Evolutionary conservation across 768 basidiomycete genomes (phyloP), one percentile per base, ranked within the genome.

Genomic region (Boletus patriciae): DNA sequence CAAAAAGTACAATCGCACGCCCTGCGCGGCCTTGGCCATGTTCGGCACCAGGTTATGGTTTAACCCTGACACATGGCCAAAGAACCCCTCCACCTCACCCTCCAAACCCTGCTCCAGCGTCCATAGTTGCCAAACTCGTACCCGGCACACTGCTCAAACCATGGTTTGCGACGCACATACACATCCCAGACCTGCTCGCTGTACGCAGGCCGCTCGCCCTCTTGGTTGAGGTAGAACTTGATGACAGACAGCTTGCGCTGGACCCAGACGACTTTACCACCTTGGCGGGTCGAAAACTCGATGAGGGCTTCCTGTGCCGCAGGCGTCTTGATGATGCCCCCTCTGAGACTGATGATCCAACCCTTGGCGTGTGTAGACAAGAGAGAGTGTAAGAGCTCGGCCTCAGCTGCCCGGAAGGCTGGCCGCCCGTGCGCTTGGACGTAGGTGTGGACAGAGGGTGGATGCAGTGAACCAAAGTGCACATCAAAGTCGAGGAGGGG

Each of bases 281-380:
- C 76, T 19, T 63, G 56, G 4, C 69, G 77, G 33, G 73, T 73
- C 31, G 78, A 78, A 69, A 91, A 94, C 18, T 78, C 72, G 70
- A 85, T 80, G 57, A 99, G 77, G 6, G 91, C 66, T 16, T 88
- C 77, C 31, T 95, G 79, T 12, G 92, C 89, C 40, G 77, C 80
- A 1, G 86, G 80, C 0, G 86, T 90, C 73, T 99, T 96, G 29
- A 98, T 92, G 54, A 98, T 86, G 1, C 96, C 96, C 4, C 97
- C 97, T 4, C 97, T 96, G 19, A 97, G 84, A 61, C 90, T 93
- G 70, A 98, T 83, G 52, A 98, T 80, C 71, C 93, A 85, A 0
- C 78, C 76, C 6, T 80, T 74, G 41, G 79, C 74, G 50, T 83
- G 77, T 13, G 78, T 75, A 18, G 72, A 65, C 40, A 96, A 77